phyloP scores from a whole-genome alignment of 768 basidiomycete genomes.

The Rhodotorula taiwanensis region DNA sequence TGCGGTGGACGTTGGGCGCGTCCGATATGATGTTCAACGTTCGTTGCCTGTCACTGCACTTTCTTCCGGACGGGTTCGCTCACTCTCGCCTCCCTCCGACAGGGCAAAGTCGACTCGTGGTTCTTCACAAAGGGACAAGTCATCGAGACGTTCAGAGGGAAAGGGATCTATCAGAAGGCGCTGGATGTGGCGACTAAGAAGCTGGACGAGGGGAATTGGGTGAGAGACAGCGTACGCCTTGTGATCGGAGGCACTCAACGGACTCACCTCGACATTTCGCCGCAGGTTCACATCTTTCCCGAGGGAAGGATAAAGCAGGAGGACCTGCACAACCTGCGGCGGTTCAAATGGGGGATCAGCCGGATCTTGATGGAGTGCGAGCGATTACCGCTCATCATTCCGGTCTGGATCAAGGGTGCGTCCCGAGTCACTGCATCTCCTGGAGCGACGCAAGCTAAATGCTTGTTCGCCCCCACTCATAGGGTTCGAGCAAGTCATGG shows the following conservation, averaged over 20 bases:
- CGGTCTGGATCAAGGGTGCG: slow-evolving; percentile 86
- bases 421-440: background rate
- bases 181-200: slow-evolving; percentile 74
- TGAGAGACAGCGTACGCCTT: too few relatives aligned
- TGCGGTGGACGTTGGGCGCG: slow-evolving; percentile 83
- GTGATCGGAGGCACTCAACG: too few relatives aligned
- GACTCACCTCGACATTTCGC: background rate
- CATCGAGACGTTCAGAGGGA: slow-evolving; percentile 84
- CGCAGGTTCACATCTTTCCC: slow-evolving; percentile 77
- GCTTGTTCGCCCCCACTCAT: background rate
- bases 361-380: slow-evolving; percentile 68
- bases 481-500: slow-evolving; percentile 87
- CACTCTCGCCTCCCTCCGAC: background rate
- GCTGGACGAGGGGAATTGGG: slow-evolving; percentile 78
- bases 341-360: slow-evolving; percentile 93
- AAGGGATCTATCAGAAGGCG: slow-evolving; percentile 78
- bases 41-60: background rate
- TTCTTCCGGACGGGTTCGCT: too few relatives aligned
- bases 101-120: slow-evolving; percentile 61
- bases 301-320: slow-evolving; percentile 81
- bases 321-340: slow-evolving; percentile 50
- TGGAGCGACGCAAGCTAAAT: background rate
- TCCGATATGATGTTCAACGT: slow-evolving; percentile 93
- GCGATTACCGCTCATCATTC: slow-evolving; percentile 69
- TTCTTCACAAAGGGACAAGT: slow-evolving; percentile 89